Evolutionary conservation across 1,284 basidiomycete genomes (phyloP), one percentile per base, ranked within the genome.

Genomic region (Pseudozyma pruni): DNA sequence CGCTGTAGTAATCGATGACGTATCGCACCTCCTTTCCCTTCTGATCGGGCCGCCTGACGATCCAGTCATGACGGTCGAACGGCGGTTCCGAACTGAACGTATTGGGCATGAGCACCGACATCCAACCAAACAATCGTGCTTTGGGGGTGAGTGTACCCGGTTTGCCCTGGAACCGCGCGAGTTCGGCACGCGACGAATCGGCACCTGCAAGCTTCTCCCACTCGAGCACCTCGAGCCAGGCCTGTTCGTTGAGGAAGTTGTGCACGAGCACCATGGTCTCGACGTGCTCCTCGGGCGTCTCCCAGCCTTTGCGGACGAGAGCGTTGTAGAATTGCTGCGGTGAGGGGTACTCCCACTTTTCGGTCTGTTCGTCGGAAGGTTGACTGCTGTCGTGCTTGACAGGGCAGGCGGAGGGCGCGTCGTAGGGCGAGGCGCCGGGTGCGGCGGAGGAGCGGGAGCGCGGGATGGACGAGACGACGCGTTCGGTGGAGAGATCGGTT

Each of bases 251-350:
- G 83, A 98, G 83, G 76, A 94, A 98, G 82, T 99, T 99, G 83
- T 99, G 96, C 34, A 98, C 97, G 54, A 93, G 89, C 34, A 98
- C 96, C 91, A 99, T 97, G 42, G 89, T 93, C 82, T 95, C 94
- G 37, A 98, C 89, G 82, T 93, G 90, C 80, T 98, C 93, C 83
- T 96, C 94, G 0, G 94, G 93, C 4, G 96, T 96, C 84, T 96
- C 94, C 92, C 92, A 94, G 1, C 96, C 96, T 82, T 99, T 99
- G 71, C 94, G 86, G 14, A 93, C 92, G 8, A 99, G 87, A 0
- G 96, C 96, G 82, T 98, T 98, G 84, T 98, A 95, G 83, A 98
- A 98, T 83, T 98, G 95, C 84, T 98, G 94, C 2, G 95, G 93
- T 6, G 92, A 94, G 1, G 96, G 96, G 83, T 99, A 99, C 80